Evolutionary conservation across 2,329 filamentous ascomycete genomes (phyloP).

Genomic region (Neonectria ditissima): DNA sequence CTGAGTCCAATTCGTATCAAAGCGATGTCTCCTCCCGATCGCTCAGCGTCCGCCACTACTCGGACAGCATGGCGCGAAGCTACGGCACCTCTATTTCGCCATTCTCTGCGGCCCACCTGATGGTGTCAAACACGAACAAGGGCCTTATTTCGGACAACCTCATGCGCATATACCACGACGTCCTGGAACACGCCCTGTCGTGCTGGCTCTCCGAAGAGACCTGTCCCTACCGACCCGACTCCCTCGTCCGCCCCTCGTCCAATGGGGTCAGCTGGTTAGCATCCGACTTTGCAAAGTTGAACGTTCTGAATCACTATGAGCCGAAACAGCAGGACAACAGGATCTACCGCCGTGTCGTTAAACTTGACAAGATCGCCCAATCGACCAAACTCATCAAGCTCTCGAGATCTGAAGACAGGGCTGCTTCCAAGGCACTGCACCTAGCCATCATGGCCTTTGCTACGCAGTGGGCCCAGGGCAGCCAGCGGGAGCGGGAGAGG

Average conservation of each 20-base stretch:
- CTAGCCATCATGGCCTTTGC: slow-evolving; percentile 64
- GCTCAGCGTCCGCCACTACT: slow-evolving; percentile 42
- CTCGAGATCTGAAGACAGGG: slow-evolving; percentile 55
- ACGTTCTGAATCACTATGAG: slow-evolving; percentile 39
- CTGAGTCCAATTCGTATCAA: slow-evolving; percentile 44
- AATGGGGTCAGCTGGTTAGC: slow-evolving; percentile 46
- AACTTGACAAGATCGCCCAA: slow-evolving; percentile 59
- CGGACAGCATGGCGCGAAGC: slow-evolving; percentile 42
- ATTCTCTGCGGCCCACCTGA: slow-evolving; percentile 42
- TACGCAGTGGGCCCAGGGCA: slow-evolving; percentile 57
- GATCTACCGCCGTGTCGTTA: slow-evolving; percentile 62
- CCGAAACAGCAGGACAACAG: slow-evolving; percentile 53
- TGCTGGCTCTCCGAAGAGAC: slow-evolving; percentile 67
- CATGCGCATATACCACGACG: slow-evolving; percentile 63
- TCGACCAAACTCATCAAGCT: slow-evolving; percentile 55
- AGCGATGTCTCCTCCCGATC: slow-evolving; percentile 43
- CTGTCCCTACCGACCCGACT: slow-evolving; percentile 58
- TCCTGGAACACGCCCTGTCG: slow-evolving; percentile 63
- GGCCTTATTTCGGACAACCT: slow-evolving; percentile 44
- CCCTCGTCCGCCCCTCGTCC: slow-evolving; percentile 34
- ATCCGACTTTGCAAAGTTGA: slow-evolving; percentile 42
- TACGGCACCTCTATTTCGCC: slow-evolving; percentile 44
- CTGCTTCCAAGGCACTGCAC: slow-evolving; percentile 59
- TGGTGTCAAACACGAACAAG: slow-evolving; percentile 44
- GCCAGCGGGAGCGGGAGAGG: slow-evolving; percentile 43